A percentile compares a stretch with the other conserved stretches of the same genome.
Conservation (phyloP, 805 yeast genomes). For the Yarrowia osloensis region DNA sequence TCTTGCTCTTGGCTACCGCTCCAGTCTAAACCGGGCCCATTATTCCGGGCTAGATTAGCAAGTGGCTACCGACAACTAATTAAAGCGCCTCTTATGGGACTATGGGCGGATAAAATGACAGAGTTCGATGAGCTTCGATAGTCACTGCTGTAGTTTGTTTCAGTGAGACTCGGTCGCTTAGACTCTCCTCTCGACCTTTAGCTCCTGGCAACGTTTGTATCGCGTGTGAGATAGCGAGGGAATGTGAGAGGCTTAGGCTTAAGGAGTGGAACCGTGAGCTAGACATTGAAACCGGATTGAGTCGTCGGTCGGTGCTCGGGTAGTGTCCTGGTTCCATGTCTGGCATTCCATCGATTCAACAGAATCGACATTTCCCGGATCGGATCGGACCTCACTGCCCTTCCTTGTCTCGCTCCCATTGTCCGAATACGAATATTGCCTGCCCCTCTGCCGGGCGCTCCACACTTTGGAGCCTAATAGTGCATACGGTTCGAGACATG, state of each 20-base stretch:
- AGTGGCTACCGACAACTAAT: background rate
- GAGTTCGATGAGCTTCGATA: conserved; percentile 4
- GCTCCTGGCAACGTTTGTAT: background rate
- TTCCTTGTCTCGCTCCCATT: background rate
- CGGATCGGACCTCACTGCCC: background rate
- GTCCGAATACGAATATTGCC: background rate
- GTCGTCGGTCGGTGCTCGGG: no score
- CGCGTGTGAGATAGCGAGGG: background rate
- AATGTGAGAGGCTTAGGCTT: background rate
- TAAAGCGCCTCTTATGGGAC: background rate
- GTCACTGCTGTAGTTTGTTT: no score
- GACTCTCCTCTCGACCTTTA: background rate
- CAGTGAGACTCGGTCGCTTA: background rate
- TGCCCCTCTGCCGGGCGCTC: conserved; percentile 25
- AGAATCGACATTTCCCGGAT: background rate
- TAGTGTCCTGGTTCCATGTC: no score
- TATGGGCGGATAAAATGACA: conserved; percentile 7
- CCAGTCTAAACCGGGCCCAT: background rate
- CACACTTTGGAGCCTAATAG: background rate
- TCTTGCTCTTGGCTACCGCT: background rate
- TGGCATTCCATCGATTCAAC: background rate
- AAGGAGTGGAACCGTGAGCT: no score
- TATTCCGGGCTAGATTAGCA: background rate
- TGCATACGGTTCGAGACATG: background rate
- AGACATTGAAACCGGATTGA: no score